Evolutionary conservation across 164 flowering plant genomes (phyloP), one percentile per base, ranked within the genome.

Genomic region (Aristolochia californica): DNA sequence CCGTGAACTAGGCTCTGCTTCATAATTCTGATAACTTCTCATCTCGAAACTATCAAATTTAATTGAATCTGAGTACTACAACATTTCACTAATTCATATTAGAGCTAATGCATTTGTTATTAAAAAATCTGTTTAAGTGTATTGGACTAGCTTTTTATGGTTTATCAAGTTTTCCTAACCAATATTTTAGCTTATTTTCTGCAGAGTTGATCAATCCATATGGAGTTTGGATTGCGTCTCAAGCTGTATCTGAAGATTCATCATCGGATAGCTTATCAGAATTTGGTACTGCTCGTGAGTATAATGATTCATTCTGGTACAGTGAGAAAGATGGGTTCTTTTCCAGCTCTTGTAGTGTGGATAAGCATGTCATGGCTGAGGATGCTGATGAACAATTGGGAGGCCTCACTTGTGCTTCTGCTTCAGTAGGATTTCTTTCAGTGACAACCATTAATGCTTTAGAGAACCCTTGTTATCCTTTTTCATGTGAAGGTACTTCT

Each of bases 251-350:
- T 8, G 57, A 17, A n/a, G 83, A 71, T 13, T 59, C 80, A 21
- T 87, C 98, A 25, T 91, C 96, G 0, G 97, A 85, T 47, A 66
- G 76, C 26, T 51, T 75, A 50, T 83, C 96, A 48, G 81, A 89
- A 57, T 93, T 93, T 57, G 97, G 81, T 18, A 93, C 98, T 2
- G 98, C 98, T 25, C 82, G 91, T 4, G 94, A 85, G 61, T 87
- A 85, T 65, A 79, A 77, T 75, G 89, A 78, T 57, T 53, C 73
- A 17, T 65, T 66, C 17, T 85, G 88, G 87, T 73, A 75, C 26
- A 75, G 71, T 60, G 94, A 82, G 61, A 82, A 75, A 61, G 96
- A 82, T 48, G 88, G 75, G 13, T 54, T 70, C 5, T 88, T 80
- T 63, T 74, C 72, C 58, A 68, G 67, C 34, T 78, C 73, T 62